Base-by-base conservation (phyloP, 2,329 filamentous ascomycete species). In the Didymellaceae sp. region DNA sequence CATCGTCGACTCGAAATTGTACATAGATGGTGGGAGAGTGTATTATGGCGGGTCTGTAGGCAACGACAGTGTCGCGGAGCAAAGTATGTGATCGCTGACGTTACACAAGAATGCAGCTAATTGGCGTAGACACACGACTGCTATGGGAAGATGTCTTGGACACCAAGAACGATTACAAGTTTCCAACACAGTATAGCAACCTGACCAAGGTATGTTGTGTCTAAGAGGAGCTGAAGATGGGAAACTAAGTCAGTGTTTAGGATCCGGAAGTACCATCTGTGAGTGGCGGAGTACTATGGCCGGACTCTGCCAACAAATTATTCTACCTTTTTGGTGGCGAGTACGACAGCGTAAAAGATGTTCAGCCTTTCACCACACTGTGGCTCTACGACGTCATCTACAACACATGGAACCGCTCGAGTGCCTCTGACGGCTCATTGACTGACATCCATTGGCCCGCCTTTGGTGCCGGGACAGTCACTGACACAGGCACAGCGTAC, bases 271-370 rank as follows among this genome's bases (percentile, higher is more conserved):
- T 85, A 7, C 83, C 83, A 0, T 63, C 71, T 35, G 69, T 79
- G 6, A 63, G 65, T 43, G 72, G 76, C 18, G 75, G 75, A 5
- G 59, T 78, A 1, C 70, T 86, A 2, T 86, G 83, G 83, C 73
- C 77, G 4, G 84, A 86, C 64, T 68, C 75, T 10, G 74, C 83
- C 38, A 86, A 86, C 69, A 85, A 85, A 64, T 70, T 78, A n/a
- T 77, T 87, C 34, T 86, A 84, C 62, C 71, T 83, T 1, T 86
- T 80, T 58, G 84, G 83, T 22, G 84, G 84, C 32, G 80, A 85
- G 57, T 80, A 80, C 17, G 41, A 48, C 6, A 49, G 38, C 8
- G 14, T 32, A n/a, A 45, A 72, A 1, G 37, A 48, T 6, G 77
- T 79, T 0, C 70, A 75, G 37, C 55, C 72, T 0, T 57, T 55